Evolutionary conservation across 352 stramenopile species (phyloP).

Genomic region (Pythium insidiosum): DNA sequence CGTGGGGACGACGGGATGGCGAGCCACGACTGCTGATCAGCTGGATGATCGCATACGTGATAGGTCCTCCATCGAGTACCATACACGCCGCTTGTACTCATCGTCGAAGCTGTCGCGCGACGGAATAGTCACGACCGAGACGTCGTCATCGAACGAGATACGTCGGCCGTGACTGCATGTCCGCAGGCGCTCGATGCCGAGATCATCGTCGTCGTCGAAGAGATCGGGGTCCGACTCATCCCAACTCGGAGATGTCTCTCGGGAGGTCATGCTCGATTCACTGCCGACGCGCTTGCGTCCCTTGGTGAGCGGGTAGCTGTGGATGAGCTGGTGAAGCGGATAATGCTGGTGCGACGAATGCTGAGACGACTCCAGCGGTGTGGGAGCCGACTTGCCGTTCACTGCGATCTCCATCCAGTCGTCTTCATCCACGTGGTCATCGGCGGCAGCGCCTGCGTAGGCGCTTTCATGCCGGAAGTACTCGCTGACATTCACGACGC

Average conservation of each 20-base stretch:
- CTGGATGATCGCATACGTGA: constrained; percentile 41
- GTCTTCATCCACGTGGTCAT: constrained; percentile 31
- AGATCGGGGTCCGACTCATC: constrained; percentile 25
- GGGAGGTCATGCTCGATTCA: constrained; percentile 15
- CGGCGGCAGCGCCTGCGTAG: constrained; percentile 21
- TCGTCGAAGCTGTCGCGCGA: constrained; percentile 61
- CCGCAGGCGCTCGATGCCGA: constrained; percentile 32
- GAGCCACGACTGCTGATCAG: too few species aligned
- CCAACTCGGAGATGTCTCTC: constrained; percentile 42
- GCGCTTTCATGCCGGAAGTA: constrained; percentile 53
- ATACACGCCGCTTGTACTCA: constrained; percentile 69
- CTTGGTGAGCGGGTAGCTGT: constrained; percentile 14
- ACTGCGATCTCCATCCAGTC: constrained; percentile 43
- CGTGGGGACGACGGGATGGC: constrained; percentile 9
- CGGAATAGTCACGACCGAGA: constrained; percentile 68
- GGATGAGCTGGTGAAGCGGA: constrained; percentile 3
- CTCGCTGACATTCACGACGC: constrained; percentile 58
- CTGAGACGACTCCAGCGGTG: neutral
- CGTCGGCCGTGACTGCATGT: constrained; percentile 62
- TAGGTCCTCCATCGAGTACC: constrained; percentile 70
- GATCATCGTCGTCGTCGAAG: constrained; percentile 20
- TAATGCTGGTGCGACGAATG: neutral
- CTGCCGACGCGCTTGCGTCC: constrained; percentile 28
- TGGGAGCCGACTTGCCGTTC: constrained; percentile 9
- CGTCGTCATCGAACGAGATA: constrained; percentile 72